phyloP scores from a whole-genome alignment of 371 early-diverging fungal species.

The Nematocida ausubeli region DNA sequence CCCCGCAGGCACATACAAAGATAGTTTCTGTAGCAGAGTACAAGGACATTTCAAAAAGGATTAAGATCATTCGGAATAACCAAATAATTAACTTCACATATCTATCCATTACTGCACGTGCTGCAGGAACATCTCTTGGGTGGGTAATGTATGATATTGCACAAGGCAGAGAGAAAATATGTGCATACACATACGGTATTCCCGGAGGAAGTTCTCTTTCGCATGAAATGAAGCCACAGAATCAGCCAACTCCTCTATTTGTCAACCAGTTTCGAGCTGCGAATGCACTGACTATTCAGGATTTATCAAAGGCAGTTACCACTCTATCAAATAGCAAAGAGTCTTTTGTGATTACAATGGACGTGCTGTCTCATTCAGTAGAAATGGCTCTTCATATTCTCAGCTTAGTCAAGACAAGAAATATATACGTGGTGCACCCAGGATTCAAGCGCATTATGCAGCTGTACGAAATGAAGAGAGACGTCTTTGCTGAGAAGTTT shows the following conservation, averaged over 20 bases:
- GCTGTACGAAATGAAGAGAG: conserved; percentile 33
- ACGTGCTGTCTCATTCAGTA: conserved; percentile 24
- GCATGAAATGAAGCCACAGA: not conserved
- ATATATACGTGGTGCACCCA: conserved; percentile 14
- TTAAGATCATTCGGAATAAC: conserved; percentile 39
- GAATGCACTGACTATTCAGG: not conserved
- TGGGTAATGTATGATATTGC: conserved; percentile 42
- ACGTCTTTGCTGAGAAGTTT: conserved; percentile 15
- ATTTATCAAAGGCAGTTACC: not conserved
- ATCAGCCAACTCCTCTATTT: not conserved
- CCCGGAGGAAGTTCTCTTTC: conserved; percentile 33
- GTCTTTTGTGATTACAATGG: conserved; percentile 31
- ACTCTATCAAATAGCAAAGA: not conserved
- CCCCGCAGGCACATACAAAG: not conserved
- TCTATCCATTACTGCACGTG: conserved; percentile 25
- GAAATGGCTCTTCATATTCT: conserved; percentile 54
- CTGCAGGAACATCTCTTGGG: conserved; percentile 58
- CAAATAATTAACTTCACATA: conserved; percentile 50
- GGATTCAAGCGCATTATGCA: conserved; percentile 39
- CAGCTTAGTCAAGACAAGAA: conserved; percentile 17
- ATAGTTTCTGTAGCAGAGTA: conserved; percentile 32
- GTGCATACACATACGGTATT: conserved; percentile 34
- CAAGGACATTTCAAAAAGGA: conserved; percentile 43
- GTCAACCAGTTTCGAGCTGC: not conserved
- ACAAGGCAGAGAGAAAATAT: not conserved